Conservation (phyloP, 495 filamentous ascomycete genomes). For the Aspergillus asperescens region DNA sequence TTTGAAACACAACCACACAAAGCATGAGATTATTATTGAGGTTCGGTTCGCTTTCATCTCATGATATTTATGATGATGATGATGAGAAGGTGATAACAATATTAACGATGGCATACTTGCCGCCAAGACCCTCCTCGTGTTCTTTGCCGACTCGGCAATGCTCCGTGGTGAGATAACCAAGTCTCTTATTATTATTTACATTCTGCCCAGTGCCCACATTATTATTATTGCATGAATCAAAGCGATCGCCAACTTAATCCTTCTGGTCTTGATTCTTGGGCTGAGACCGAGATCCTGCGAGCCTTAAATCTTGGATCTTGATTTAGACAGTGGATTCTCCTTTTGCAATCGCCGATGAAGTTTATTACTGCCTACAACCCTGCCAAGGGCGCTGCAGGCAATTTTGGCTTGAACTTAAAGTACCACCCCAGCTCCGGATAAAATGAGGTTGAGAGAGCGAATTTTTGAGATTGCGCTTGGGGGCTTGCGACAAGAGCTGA, state of each 20-base stretch:
- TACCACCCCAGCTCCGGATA: background rate
- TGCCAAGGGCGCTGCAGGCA: slow-evolving; percentile 2
- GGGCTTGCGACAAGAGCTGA: too few species aligned
- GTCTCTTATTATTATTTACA: too few species aligned
- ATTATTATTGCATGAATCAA: slow-evolving; percentile 13
- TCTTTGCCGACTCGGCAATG: slow-evolving; percentile 3
- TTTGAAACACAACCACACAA: background rate
- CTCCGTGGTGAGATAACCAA: too few species aligned
- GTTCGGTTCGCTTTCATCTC: background rate
- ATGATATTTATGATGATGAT: too few species aligned
- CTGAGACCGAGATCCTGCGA: slow-evolving; percentile 7
- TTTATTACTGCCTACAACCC: slow-evolving; percentile 10
- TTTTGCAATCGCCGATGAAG: background rate
- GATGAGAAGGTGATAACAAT: too few species aligned
- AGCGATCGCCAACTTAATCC: slow-evolving; percentile 16
- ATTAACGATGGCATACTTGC: too few species aligned
- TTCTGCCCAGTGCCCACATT: too few species aligned
- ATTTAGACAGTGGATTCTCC: background rate
- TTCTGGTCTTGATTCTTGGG: too few species aligned
- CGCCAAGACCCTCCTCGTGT: background rate
- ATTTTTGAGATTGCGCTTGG: too few species aligned
- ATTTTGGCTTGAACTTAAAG: slow-evolving; percentile 3
- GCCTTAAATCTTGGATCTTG: too few species aligned
- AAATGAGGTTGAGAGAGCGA: too few species aligned
- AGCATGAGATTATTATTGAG: too few species aligned